phyloP scores from a whole-genome alignment of 2,329 filamentous ascomycete genomes.

The Colletotrichum graminicola region DNA sequence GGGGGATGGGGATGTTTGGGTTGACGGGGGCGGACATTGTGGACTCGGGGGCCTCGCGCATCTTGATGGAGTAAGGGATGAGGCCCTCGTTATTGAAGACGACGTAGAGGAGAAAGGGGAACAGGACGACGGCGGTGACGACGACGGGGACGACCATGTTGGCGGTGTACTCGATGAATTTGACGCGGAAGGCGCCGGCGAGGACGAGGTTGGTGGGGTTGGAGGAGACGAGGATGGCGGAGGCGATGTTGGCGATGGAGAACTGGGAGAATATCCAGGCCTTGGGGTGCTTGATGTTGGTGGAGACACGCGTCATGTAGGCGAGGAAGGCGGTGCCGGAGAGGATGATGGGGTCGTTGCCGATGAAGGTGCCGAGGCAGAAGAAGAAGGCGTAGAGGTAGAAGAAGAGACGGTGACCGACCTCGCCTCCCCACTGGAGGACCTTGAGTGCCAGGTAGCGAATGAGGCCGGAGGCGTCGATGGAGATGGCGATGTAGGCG shows the following conservation, averaged over 20 bases:
- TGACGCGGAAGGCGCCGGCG: constrained; percentile 78
- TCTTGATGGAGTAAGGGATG: constrained; percentile 74
- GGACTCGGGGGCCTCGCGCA: constrained; percentile 75
- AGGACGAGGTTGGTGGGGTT: constrained; percentile 83
- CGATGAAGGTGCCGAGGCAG: constrained; percentile 73
- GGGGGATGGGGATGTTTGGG: constrained; percentile 77
- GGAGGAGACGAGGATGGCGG: constrained; percentile 81
- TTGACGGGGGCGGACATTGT: constrained; percentile 72
- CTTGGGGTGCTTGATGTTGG: constrained; percentile 75
- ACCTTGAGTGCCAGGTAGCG: constrained; percentile 78
- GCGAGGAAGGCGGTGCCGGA: constrained; percentile 81
- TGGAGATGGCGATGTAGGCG: constrained; percentile 82
- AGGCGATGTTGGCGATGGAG: constrained; percentile 78
- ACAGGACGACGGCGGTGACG: constrained; percentile 75
- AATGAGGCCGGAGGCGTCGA: constrained; percentile 81
- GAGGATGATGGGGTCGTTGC: constrained; percentile 81
- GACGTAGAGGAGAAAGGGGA: constrained; percentile 77
- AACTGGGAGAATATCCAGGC: constrained; percentile 83
- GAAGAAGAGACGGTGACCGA: constrained; percentile 77
- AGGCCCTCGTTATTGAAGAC: constrained; percentile 74
- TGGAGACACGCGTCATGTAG: constrained; percentile 82
- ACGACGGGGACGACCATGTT: constrained; percentile 82
- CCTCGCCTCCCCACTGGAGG: constrained; percentile 73
- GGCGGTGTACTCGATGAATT: constrained; percentile 80
- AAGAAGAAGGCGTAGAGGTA: constrained; percentile 83